Evolutionary conservation across 192 early-diverging fungal species (phyloP).

Genomic region (Backusella morwellensis): DNA sequence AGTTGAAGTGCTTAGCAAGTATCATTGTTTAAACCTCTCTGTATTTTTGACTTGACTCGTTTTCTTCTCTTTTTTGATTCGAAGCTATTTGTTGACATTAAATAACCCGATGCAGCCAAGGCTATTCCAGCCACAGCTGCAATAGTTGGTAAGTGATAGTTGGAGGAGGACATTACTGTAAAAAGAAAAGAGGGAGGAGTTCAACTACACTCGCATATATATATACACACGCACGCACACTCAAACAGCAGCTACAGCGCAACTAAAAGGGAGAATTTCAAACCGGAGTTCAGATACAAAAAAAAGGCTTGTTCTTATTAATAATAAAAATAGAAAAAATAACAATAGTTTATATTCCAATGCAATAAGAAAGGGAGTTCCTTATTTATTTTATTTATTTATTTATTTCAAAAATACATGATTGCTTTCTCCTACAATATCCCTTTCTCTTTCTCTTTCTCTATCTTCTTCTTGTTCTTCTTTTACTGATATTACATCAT

Average conservation of each 20-base stretch:
- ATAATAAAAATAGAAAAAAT: not conserved
- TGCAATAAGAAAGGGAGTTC: not conserved
- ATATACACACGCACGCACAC: not conserved
- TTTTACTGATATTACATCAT: constrained; percentile 1
- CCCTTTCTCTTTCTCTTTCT: constrained; percentile 7
- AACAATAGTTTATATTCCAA: not conserved
- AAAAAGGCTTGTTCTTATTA: not conserved
- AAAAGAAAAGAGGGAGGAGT: not conserved
- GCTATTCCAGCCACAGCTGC: constrained; percentile 37
- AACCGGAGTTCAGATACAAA: not conserved
- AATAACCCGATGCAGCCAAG: constrained; percentile 31
- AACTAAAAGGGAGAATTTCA: not conserved
- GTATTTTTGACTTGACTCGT: constrained; percentile 28
- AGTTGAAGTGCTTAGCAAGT: not conserved
- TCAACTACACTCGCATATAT: not conserved
- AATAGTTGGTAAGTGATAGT: constrained; percentile 36
- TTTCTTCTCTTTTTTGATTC: constrained; percentile 26
- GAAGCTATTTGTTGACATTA: constrained; percentile 1
- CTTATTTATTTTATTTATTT: constrained; percentile 5
- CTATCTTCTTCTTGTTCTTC: not conserved
- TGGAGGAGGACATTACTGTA: constrained; percentile 12
- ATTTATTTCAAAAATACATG: constrained; percentile 6
- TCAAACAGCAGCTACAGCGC: not conserved
- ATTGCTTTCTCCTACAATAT: not conserved
- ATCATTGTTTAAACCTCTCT: constrained; percentile 7